A percentile compares a stretch with the other conserved stretches of the same genome.
Evolutionary conservation across 2,329 filamentous ascomycete species (phyloP).

Genomic region (Xylaria sp.): DNA sequence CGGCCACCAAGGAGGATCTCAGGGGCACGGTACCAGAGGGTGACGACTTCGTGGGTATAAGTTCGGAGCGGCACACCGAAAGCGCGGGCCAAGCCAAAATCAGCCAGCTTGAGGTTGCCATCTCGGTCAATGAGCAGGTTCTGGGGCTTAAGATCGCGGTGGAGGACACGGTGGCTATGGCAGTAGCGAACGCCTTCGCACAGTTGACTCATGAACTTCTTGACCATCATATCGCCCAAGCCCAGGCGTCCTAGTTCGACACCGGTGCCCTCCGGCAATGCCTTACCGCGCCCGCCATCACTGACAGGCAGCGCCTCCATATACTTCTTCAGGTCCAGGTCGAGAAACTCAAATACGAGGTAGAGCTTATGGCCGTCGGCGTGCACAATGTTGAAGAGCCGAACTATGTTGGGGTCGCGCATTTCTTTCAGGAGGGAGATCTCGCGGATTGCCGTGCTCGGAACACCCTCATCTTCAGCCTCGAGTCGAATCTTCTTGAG

Average conservation of each 20-base stretch:
- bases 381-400: constrained; percentile 90
- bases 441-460: constrained; percentile 91
- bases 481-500: constrained; percentile 96
- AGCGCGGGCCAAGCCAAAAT: constrained; percentile 88
- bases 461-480: constrained; percentile 93
- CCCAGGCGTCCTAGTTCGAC: constrained; percentile 73
- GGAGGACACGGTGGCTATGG: constrained; percentile 86
- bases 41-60: constrained; percentile 95
- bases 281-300: constrained; percentile 86
- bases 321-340: constrained; percentile 93
- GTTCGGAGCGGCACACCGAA: constrained; percentile 92
- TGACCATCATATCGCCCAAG: constrained; percentile 82
- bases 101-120: constrained; percentile 88
- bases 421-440: constrained; percentile 95
- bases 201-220: constrained; percentile 92
- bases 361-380: constrained; percentile 95
- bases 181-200: constrained; percentile 88
- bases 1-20: constrained; percentile 91
- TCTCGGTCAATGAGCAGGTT: constrained; percentile 88
- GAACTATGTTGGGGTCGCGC: constrained; percentile 90
- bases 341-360: constrained; percentile 91
- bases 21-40: constrained; percentile 90
- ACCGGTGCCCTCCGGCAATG: constrained; percentile 80
- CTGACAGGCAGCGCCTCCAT: constrained; percentile 90
- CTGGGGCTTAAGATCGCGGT: constrained; percentile 90